Evolutionary conservation across 441 rosid genomes (phyloP), one percentile per base, ranked within the genome.

Genomic region (Manihot esculenta): DNA sequence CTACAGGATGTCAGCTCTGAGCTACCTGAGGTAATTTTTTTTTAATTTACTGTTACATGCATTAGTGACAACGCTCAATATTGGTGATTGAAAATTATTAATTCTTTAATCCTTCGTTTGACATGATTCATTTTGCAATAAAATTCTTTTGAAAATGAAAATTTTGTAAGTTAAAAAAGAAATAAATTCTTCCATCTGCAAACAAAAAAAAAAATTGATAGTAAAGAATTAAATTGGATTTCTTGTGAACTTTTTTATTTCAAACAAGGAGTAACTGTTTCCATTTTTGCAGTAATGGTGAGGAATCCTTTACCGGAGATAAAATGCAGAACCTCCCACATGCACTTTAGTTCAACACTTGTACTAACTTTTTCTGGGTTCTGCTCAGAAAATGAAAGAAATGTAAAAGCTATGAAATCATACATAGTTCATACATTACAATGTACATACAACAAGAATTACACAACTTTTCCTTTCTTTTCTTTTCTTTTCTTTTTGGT

Each of bases 1-100:
- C 72, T 94, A 96, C 86, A 85, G 97, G 66, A 93, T 93, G 99
- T 93, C 99, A 18, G 96, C 98, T 71, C 83, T 85, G 81, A 96
- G 99, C 83, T 84, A 96, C 63, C 89, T 91, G 61, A 85, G 97
- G 98, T 93, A 79, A 80, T 63, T 13, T 64, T 70, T 62, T 64
- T 45, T 30, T 45, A 55, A n/a, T n/a, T n/a, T n/a, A n/a, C n/a
- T n/a, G n/a, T n/a, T n/a, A n/a, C 42, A 9, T 38, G 42, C 42
- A 38, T 38, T 7, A 38, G 8, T 38, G 8, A 38, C 42, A 38
- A 38, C n/a, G 42, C 7, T 9, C 42, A 7, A 5, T 17, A 49
- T 3, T 66, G 4, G 15, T 48, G 0, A 23, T 56, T 1, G 42
- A 38, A 38, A 5, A 38, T 38, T 21, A 5, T 20, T 4, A 20